Base-by-base conservation (phyloP, 2,329 filamentous ascomycete genomes). In the Cadophora luteo-olivacea region DNA sequence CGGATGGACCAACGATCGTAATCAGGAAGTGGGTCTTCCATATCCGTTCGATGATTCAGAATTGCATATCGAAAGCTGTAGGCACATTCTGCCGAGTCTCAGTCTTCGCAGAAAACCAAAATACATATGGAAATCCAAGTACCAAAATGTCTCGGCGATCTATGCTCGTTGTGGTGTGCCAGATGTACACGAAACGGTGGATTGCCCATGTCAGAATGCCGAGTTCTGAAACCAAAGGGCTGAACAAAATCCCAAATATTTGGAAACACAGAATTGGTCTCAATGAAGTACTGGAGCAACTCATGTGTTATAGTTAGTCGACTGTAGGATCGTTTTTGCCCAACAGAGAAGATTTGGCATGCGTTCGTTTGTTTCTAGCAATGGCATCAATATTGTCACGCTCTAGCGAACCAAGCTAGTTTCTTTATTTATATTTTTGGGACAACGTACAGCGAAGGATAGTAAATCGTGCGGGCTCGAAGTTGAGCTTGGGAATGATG, bases 1-100 rank as follows among this genome's bases (percentile, higher is more conserved):
- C 81, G 76, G 48, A 81, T 77, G 0, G 78, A 79, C 81, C 80
- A 82, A 19, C 5, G 66, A 60, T 71, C 69, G 32, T 69, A 71
- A 55, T 72, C 69, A 2, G 67, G 65, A 41, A 67, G 64, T 0
- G 61, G 45, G 8, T 36, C 22, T 6, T 29, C 16, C 16, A 22
- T 3, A 22, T 51, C 22, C 7, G 32, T 38, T 16, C 71, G 38
- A 14, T 65, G 16, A 41, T 72, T 72, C 11, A 64, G 24, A 22
- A 66, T 61, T 14, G 66, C 69, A 60, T 70, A 71, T 9, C 67
- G 67, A 57, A 71, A 69, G 1, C 61, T 61, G 54, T 74, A 74
- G 0, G 72, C 68, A 41, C 63, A 69, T 66, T 74, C 72, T 74
- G 33, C 2, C 5, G 12, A 22, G 51, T 32, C 3, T 67, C 14